These are phyloP conservation scores for Colletotrichum musicola DNA, from an alignment of 2,329 filamentous ascomycete species.

Conservation along the genomic window DNA sequence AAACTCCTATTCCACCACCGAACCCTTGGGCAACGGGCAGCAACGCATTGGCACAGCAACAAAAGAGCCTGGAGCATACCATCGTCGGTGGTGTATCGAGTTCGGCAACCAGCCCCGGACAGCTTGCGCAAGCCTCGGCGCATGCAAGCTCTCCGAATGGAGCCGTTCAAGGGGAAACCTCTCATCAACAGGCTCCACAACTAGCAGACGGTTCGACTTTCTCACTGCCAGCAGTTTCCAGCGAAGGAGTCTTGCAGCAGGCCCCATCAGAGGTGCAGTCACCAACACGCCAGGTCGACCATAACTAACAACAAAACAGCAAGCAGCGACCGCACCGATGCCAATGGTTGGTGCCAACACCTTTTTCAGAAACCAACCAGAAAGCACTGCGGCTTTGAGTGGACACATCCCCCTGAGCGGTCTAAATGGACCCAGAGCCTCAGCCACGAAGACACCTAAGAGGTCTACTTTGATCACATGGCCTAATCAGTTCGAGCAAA, in stretches of 20 bases:
- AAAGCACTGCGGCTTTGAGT: constrained; percentile 6
- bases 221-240: neutral
- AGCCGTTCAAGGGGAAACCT: neutral
- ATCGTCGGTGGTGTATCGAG: neutral
- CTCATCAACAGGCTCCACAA: neutral
- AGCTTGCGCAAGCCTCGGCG: neutral
- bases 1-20: constrained; percentile 9
- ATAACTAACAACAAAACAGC: constrained; percentile 11
- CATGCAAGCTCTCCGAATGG: neutral
- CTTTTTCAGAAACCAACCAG: constrained; percentile 47
- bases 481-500: constrained; percentile 43
- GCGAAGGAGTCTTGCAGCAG: neutral
- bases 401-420: neutral
- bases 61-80: neutral
- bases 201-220: neutral
- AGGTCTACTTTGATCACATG: constrained; percentile 12
- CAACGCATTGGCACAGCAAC: neutral
- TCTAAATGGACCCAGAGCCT: neutral
- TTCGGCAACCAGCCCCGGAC: neutral
- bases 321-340: constrained; percentile 41
- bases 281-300: neutral
- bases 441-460: constrained; percentile 11
- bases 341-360: constrained; percentile 53
- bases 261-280: constrained; percentile 7
- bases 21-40: neutral